Evolutionary conservation across 2,329 filamentous ascomycete species (phyloP).

Genomic region (Clonostachys sp.): DNA sequence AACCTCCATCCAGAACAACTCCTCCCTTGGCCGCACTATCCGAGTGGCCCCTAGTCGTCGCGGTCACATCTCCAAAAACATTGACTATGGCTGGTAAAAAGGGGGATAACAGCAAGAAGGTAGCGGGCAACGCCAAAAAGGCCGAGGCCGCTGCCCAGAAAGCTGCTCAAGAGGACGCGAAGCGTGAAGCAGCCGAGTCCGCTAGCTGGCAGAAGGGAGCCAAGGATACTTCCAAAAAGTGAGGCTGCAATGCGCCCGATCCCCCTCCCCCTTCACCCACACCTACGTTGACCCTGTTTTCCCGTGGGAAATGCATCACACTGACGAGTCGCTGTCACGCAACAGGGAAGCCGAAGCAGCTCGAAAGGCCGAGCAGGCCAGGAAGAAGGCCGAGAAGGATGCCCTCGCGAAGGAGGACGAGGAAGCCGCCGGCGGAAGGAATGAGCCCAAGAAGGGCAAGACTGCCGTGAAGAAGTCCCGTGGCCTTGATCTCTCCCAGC

Average conservation of each 20-base stretch:
- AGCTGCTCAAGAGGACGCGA: slow-evolving; percentile 63
- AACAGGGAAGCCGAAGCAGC: slow-evolving; percentile 28
- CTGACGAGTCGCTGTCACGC: background rate
- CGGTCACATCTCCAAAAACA: background rate
- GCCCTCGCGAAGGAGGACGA: slow-evolving; percentile 82
- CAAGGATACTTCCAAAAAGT: slow-evolving; percentile 88
- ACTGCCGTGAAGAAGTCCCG: slow-evolving; percentile 64
- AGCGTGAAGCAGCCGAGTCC: slow-evolving; percentile 63
- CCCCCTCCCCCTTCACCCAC: background rate
- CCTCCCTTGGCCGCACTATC: too few species aligned
- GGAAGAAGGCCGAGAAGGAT: slow-evolving; percentile 91
- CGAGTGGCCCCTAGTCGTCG: too few species aligned
- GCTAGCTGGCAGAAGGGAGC: slow-evolving; percentile 80
- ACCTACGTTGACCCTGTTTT: background rate
- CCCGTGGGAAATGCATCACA: background rate
- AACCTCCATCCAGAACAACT: too few species aligned
- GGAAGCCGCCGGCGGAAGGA: slow-evolving; percentile 50
- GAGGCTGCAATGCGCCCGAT: slow-evolving; percentile 20
- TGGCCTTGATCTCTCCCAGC: slow-evolving; percentile 70
- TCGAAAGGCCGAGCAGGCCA: slow-evolving; percentile 80
- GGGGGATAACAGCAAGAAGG: slow-evolving; percentile 85
- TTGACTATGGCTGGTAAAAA: slow-evolving; percentile 67
- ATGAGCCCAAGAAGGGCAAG: slow-evolving; percentile 64
- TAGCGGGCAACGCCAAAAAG: slow-evolving; percentile 84
- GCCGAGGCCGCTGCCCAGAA: slow-evolving; percentile 82